Conservation (phyloP, 441 rosid genomes). For the Pelargonium citronellum region DNA sequence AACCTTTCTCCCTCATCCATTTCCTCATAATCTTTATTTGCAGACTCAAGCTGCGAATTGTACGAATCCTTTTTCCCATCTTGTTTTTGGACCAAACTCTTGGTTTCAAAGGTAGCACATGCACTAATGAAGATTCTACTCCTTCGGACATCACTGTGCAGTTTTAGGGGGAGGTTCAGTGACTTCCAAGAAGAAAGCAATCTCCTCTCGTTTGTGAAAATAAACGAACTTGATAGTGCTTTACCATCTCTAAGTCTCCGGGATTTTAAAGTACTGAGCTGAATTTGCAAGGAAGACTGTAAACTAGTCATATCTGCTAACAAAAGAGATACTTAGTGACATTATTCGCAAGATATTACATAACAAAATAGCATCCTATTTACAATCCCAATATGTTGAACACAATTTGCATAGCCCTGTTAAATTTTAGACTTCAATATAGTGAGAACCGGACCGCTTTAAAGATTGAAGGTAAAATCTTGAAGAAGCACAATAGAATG, state of each 20-base stretch:
- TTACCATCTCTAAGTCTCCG: constrained; percentile 37
- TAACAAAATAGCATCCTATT: neutral
- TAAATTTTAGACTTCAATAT: neutral
- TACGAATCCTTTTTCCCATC: constrained; percentile 19
- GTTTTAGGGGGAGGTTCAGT: constrained; percentile 31
- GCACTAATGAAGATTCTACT: constrained; percentile 42
- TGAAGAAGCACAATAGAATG: neutral
- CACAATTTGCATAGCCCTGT: neutral
- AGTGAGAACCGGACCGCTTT: neutral
- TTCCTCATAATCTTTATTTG: constrained; percentile 31
- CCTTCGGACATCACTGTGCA: constrained; percentile 22
- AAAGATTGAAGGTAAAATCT: neutral
- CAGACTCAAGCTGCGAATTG: constrained; percentile 22
- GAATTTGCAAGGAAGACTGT: constrained; percentile 62
- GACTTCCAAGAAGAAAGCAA: constrained; percentile 36
- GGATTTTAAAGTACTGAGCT: constrained; percentile 45
- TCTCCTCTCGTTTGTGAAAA: constrained; percentile 28
- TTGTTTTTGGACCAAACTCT: constrained; percentile 30
- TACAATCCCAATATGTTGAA: too few species aligned
- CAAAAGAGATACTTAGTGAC: neutral
- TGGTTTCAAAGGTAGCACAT: constrained; percentile 62
- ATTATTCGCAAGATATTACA: neutral
- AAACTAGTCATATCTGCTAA: constrained; percentile 59
- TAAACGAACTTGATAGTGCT: constrained; percentile 36
- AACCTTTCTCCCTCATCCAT: constrained; percentile 58